Base-by-base conservation (phyloP, 129 eudicot genomes). In the Escallonia rubra region DNA sequence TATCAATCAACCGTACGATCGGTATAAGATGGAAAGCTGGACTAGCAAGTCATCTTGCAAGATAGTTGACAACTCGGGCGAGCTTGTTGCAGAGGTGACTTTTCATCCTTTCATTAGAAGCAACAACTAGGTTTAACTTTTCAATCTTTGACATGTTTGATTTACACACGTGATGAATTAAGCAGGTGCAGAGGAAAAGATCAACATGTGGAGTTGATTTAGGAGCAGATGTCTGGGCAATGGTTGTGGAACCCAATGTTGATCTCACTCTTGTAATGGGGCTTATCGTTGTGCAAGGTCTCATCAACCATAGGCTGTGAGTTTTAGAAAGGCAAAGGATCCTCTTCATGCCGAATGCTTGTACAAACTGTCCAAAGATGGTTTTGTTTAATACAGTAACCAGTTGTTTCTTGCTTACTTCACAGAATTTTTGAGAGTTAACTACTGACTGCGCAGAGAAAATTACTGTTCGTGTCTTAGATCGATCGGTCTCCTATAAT, bases 141-240 rank as follows among this genome's bases (percentile, higher is more conserved):
- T 23, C 34, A 23, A 23, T 23, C 34, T 23, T 23, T 23, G 34
- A 23, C 34, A 23, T 23, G 34, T 23, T 23, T 23, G 34, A 23
- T 23, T 23, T 23, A 23, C 34, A 23, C 34, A 23, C 34, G 34
- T 23, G 34, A 15, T 23, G 34, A 15, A 13, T 57, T 54, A 10
- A 55, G 43, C 73, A 68, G 64, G 16, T 68, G 64, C 59, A 70
- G 41, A 59, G 67, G 40, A 70, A 70, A n/a, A 41, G 10, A 12
- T 70, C 74, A 48, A 42, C 14, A 50, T 41, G 51, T 43, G 74
- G 74, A 10, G 74, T 70, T 57, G 59, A 57, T 70, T 14, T 70
- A 34, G 74, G 74, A 48, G 43, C 59, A n/a, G 74, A 70, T 41
- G 74, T 70, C 0, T 47, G 48, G 14, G 48, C 67, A 48, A 2